These are phyloP conservation scores for Handroanthus guayacan DNA, from an alignment of 257 asterid genomes.

Conservation along the genomic window DNA sequence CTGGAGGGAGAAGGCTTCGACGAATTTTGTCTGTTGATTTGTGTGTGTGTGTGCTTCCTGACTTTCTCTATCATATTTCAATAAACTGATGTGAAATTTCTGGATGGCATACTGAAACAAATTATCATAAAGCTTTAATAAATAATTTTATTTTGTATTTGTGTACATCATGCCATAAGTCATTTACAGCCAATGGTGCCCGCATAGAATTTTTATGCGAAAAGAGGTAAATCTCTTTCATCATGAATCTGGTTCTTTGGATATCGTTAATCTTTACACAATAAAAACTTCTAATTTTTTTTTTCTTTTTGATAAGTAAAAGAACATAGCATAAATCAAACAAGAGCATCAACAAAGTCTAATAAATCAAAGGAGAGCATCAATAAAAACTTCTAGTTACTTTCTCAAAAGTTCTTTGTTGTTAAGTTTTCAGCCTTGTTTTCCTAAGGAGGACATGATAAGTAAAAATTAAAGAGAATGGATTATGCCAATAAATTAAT, in stretches of 20 bases:
- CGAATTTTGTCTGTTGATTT: constrained; percentile 14
- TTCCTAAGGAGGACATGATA: not conserved
- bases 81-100: not conserved
- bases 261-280: not conserved
- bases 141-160: not conserved
- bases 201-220: not conserved
- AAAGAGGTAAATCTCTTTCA: not conserved
- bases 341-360: too few relatives aligned
- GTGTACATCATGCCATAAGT: not conserved
- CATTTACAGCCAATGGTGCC: not conserved
- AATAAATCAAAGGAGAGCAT: too few relatives aligned
- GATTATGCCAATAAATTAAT: not conserved
- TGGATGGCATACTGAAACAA: not conserved
- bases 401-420: not conserved
- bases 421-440: not conserved
- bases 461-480: not conserved
- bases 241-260: not conserved
- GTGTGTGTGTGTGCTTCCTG: not conserved
- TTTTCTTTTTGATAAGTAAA: too few relatives aligned
- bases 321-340: too few relatives aligned
- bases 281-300: not conserved
- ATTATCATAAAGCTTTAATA: constrained; percentile 4
- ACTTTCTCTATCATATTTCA: not conserved
- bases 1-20: not conserved
- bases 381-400: not conserved